These are phyloP conservation scores for Flaveria floridana DNA, from an alignment of 140 eudicot genomes.

Conservation along the genomic window DNA sequence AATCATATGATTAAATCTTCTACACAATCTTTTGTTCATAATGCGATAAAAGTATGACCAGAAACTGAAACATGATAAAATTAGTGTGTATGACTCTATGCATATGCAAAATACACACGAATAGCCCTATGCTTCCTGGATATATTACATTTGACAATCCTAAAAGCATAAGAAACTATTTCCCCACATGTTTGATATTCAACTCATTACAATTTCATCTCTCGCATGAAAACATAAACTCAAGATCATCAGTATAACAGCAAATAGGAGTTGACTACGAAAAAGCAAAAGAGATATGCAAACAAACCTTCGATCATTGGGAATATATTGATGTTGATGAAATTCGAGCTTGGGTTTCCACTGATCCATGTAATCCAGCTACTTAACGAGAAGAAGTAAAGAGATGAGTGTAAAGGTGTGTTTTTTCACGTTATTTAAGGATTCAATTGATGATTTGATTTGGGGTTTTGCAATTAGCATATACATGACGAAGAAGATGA, in stretches of 20 bases:
- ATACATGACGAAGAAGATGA: slow-evolving; percentile 2
- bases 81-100: neutral
- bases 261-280: neutral
- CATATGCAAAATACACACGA: no score
- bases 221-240: neutral
- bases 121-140: no score
- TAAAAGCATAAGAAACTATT: neutral
- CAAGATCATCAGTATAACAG: no score
- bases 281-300: neutral
- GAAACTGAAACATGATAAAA: neutral
- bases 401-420: slow-evolving; percentile 21
- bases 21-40: slow-evolving; percentile 4
- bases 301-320: slow-evolving; percentile 33
- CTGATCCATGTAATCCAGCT: slow-evolving; percentile 31
- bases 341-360: slow-evolving; percentile 33
- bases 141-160: neutral
- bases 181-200: neutral
- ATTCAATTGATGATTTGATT: neutral
- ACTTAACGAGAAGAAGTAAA: neutral
- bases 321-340: slow-evolving; percentile 20
- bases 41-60: neutral
- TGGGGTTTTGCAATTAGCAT: neutral
- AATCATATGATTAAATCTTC: neutral
- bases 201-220: neutral
- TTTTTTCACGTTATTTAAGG: neutral